Evolutionary conservation across 768 basidiomycete genomes (phyloP).

Genomic region (Chalciporus sphaerocephalus): DNA sequence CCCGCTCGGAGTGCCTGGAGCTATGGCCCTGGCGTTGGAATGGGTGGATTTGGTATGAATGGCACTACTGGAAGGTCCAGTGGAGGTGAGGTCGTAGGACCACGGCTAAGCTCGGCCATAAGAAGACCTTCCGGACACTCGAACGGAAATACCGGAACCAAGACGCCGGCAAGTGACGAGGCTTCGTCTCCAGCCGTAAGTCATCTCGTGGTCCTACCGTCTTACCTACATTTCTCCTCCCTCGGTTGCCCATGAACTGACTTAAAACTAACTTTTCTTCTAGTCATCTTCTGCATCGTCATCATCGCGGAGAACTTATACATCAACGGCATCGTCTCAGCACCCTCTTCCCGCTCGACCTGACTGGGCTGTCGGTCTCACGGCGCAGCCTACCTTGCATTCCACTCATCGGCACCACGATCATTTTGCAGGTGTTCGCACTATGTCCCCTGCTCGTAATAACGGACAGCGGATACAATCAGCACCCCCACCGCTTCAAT

Average conservation of each 20-base stretch:
- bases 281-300: slow-evolving; percentile 79
- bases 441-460: slow-evolving; percentile 36
- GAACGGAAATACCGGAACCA: slow-evolving; percentile 49
- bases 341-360: slow-evolving; percentile 78
- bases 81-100: slow-evolving; percentile 53
- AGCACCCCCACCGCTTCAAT: slow-evolving; percentile 42
- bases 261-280: slow-evolving; percentile 11
- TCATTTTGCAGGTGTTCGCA: slow-evolving; percentile 35
- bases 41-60: slow-evolving; percentile 39
- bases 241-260: slow-evolving; percentile 8
- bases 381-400: slow-evolving; percentile 67
- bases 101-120: slow-evolving; percentile 50
- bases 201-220: slow-evolving; percentile 16
- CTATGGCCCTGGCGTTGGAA: slow-evolving; percentile 59
- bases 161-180: slow-evolving; percentile 68
- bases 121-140: slow-evolving; percentile 49
- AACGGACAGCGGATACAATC: slow-evolving; percentile 36
- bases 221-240: background rate
- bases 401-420: slow-evolving; percentile 53
- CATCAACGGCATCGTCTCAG: slow-evolving; percentile 68
- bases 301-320: slow-evolving; percentile 72
- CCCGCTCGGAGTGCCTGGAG: slow-evolving; percentile 59
- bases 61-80: slow-evolving; percentile 21
- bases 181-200: slow-evolving; percentile 73
- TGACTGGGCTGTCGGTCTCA: slow-evolving; percentile 86